phyloP scores from a whole-genome alignment of 2,329 filamentous ascomycete species.

The Colletotrichum incanum region DNA sequence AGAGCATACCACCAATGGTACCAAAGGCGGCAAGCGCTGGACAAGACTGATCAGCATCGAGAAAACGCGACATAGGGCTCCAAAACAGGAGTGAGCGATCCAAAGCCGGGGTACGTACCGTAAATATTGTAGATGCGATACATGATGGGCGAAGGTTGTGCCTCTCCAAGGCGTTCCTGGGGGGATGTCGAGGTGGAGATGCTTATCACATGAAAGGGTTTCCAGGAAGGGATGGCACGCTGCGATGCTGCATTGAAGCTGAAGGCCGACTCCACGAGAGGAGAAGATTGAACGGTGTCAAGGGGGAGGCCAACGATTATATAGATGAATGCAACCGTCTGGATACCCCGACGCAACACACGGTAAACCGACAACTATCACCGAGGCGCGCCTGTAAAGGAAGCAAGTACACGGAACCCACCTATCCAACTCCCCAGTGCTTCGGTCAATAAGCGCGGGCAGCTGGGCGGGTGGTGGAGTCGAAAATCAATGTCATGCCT shows the following conservation, averaged over 20 bases:
- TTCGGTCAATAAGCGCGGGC: neutral
- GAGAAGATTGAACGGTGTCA: neutral
- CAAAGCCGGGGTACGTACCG: constrained; percentile 45
- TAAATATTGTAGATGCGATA: constrained; percentile 57
- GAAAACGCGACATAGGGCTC: neutral
- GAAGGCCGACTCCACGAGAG: neutral
- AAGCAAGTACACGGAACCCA: neutral
- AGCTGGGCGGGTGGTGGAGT: constrained; percentile 18
- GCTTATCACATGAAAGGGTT: neutral
- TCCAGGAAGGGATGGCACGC: neutral
- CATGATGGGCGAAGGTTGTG: constrained; percentile 46
- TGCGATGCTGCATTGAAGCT: neutral
- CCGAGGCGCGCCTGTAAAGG: constrained; percentile 13
- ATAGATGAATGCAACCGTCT: constrained; percentile 4
- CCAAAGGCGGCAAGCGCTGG: constrained; percentile 56
- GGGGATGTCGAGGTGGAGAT: no score
- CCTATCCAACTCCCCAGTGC: neutral
- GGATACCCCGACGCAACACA: neutral
- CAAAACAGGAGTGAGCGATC: neutral
- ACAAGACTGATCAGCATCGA: neutral
- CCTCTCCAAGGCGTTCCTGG: neutral
- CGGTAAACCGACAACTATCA: constrained; percentile 25
- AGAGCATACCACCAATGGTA: constrained; percentile 62
- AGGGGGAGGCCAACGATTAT: neutral
- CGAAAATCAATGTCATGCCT: neutral